Conservation (phyloP, 768 basidiomycete species). For the Grammothele lineata region DNA sequence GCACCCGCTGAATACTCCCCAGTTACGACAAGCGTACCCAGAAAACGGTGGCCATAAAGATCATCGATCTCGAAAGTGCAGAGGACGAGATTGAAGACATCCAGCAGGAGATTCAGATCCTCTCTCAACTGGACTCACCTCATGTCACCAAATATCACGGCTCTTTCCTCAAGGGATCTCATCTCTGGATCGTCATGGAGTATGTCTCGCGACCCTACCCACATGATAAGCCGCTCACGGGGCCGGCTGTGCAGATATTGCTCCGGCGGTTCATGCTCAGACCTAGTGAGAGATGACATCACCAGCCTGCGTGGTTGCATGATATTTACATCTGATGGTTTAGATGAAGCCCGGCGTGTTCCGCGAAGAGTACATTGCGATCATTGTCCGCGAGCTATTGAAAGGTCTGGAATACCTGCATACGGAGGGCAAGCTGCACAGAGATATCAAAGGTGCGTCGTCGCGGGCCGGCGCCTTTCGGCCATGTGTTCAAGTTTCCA, state of each 20-base stretch:
- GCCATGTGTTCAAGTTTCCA: neutral
- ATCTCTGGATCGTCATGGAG: constrained; percentile 99
- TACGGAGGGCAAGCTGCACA: constrained; percentile 91
- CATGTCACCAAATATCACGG: constrained; percentile 99
- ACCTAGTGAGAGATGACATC: constrained; percentile 66
- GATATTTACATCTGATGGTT: neutral
- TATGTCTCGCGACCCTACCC: constrained; percentile 32
- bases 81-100: constrained; percentile 99
- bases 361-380: constrained; percentile 97
- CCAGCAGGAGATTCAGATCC: constrained; percentile 97
- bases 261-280: constrained; percentile 96
- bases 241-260: constrained; percentile 63
- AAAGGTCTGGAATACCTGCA: constrained; percentile 95
- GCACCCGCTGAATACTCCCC: neutral
- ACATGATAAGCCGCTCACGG: neutral
- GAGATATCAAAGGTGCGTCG: constrained; percentile 92
- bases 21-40: constrained; percentile 96
- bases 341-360: constrained; percentile 99
- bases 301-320: constrained; percentile 5
- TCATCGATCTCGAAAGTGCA: constrained; percentile 97
- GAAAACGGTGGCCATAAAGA: constrained; percentile 98
- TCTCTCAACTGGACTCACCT: constrained; percentile 92
- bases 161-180: constrained; percentile 90
- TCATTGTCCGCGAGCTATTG: constrained; percentile 89
- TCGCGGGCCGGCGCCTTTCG: neutral